Percentiles rank a stretch among this genome's conserved stretches.
These are phyloP conservation scores for Piloderma croceum DNA, from an alignment of 768 basidiomycete genomes.

Conservation along the genomic window DNA sequence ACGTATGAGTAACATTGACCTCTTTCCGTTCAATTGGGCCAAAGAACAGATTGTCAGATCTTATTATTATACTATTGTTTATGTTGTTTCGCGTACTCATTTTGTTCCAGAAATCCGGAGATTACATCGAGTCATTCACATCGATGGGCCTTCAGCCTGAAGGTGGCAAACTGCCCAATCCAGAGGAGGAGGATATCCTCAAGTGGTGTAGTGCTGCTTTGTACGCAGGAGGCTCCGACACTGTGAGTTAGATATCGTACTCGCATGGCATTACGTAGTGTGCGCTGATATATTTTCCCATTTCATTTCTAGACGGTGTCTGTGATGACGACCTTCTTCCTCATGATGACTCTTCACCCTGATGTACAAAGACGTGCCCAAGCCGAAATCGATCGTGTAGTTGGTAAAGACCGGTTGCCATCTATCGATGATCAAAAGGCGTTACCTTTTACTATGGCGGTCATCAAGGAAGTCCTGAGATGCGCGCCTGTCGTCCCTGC, in stretches of 20 bases:
- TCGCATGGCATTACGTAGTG: background rate
- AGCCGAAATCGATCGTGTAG: constrained; percentile 10
- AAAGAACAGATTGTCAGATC: constrained; percentile 24
- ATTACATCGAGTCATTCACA: constrained; percentile 27
- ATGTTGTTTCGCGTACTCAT: background rate
- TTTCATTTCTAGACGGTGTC: constrained; percentile 5
- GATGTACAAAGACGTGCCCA: constrained; percentile 12
- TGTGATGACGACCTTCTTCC: constrained; percentile 13
- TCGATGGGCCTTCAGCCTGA: constrained; percentile 27
- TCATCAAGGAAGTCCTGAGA: constrained; percentile 12
- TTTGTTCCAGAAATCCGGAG: constrained; percentile 17
- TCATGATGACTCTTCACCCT: constrained; percentile 15
- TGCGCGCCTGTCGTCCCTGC: constrained; percentile 9
- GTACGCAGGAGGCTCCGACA: constrained; percentile 13
- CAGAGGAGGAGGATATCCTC: constrained; percentile 2
- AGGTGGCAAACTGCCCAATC: constrained; percentile 15
- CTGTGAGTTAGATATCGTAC: constrained; percentile 6
- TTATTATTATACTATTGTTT: too few relatives aligned
- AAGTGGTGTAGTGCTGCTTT: constrained; percentile 12
- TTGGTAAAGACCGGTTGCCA: constrained; percentile 10
- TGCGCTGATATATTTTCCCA: background rate
- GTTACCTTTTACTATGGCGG: constrained; percentile 4
- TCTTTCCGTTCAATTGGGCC: constrained; percentile 28
- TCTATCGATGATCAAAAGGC: constrained; percentile 1
- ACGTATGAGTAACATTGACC: constrained; percentile 17